phyloP scores from a whole-genome alignment of 345 rosid species.

The Acer campestre region DNA sequence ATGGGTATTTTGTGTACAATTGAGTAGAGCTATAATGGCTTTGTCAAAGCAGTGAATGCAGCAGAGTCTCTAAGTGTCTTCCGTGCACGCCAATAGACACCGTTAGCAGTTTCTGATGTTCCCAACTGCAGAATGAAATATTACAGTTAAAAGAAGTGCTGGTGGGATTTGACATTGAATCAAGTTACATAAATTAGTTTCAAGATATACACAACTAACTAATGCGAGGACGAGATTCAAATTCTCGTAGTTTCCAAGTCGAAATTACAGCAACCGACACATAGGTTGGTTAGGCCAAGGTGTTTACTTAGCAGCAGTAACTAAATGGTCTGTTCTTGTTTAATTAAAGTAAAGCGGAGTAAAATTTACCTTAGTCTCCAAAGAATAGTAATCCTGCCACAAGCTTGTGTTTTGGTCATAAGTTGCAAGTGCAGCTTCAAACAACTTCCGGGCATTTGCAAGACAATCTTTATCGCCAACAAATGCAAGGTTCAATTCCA shows the following conservation, averaged over 20 bases:
- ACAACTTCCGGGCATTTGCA: constrained; percentile 60
- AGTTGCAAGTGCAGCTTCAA: constrained; percentile 73
- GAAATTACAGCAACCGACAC: background rate
- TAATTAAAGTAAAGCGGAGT: background rate
- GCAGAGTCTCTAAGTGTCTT: constrained; percentile 62
- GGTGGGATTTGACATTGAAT: background rate
- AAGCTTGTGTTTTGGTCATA: constrained; percentile 61
- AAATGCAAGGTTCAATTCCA: constrained; percentile 69
- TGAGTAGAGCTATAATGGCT: constrained; percentile 13
- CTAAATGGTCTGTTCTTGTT: background rate
- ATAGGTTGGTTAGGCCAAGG: background rate
- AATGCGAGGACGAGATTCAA: background rate
- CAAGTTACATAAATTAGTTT: background rate
- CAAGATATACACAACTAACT: background rate
- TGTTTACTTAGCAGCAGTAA: background rate
- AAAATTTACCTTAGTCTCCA: constrained; percentile 68
- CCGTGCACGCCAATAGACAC: constrained; percentile 74
- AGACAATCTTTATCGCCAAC: constrained; percentile 60
- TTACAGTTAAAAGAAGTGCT: background rate
- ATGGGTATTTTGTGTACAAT: background rate
- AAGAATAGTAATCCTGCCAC: constrained; percentile 73
- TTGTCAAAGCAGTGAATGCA: constrained; percentile 23
- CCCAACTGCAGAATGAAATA: constrained; percentile 59
- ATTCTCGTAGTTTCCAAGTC: background rate
- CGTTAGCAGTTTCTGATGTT: constrained; percentile 74